Conservation (phyloP, 1,139 yeast genomes). For the Hyphopichia wangnamkhiaoensis region DNA sequence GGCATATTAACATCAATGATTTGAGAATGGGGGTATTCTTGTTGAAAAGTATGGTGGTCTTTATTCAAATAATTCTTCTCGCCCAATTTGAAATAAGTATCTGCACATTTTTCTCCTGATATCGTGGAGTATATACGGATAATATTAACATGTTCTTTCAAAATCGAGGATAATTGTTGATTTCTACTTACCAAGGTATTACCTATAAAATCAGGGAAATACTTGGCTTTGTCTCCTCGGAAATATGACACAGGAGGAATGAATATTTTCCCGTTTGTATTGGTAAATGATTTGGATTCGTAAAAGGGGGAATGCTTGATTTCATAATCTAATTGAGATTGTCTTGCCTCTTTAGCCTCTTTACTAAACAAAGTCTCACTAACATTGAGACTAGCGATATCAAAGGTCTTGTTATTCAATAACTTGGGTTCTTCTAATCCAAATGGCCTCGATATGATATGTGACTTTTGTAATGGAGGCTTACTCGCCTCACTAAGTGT, state of each 20-base stretch:
- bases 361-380: constrained; percentile 31
- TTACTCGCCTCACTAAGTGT: constrained; percentile 30
- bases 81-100: constrained; percentile 55
- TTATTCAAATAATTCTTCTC: constrained; percentile 37
- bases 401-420: constrained; percentile 23
- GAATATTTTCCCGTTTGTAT: constrained; percentile 84
- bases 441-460: constrained; percentile 37
- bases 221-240: constrained; percentile 70
- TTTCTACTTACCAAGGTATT: constrained; percentile 49
- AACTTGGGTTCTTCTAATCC: constrained; percentile 38
- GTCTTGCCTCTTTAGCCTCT: constrained; percentile 56
- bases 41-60: constrained; percentile 29
- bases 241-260: constrained; percentile 77
- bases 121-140: constrained; percentile 68
- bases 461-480: constrained; percentile 30
- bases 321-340: constrained; percentile 63
- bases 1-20: constrained; percentile 75
- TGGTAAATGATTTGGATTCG: constrained; percentile 75
- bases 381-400: constrained; percentile 22
- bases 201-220: constrained; percentile 82
- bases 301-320: constrained; percentile 85
- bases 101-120: constrained; percentile 71
- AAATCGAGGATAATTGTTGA: constrained; percentile 32
- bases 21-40: constrained; percentile 55
- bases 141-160: constrained; percentile 59